A percentile compares a stretch with the other conserved stretches of the same genome.
Conservation (phyloP, 305 asterid species). For the Petunia hybrid region DNA sequence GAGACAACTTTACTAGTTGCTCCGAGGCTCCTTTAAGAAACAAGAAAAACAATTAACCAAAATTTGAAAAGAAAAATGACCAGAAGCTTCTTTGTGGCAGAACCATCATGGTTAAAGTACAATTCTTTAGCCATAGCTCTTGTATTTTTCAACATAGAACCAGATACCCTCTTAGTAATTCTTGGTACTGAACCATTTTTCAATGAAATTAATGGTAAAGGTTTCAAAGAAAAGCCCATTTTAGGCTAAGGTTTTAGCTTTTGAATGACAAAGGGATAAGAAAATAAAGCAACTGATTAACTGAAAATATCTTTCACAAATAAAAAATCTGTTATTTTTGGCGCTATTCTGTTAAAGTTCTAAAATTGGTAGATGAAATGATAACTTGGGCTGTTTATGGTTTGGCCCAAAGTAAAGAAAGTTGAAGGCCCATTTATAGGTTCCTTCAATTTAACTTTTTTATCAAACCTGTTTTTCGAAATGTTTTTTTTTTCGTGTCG, state of each 20-base stretch:
- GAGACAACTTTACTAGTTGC: too few species aligned
- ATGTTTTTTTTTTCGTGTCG: too few species aligned
- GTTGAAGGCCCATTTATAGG: constrained; percentile 19
- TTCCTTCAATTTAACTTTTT: constrained; percentile 10
- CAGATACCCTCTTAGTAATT: constrained; percentile 43
- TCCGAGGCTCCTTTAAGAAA: too few species aligned
- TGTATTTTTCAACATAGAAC: constrained; percentile 41
- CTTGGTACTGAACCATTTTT: constrained; percentile 41
- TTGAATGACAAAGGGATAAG: constrained; percentile 29
- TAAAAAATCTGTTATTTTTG: constrained; percentile 31
- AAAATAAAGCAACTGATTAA: background rate
- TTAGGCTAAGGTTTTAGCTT: background rate
- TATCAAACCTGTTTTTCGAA: too few species aligned
- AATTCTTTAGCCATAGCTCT: constrained; percentile 76
- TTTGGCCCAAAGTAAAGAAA: background rate
- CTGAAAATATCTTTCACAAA: constrained; percentile 28
- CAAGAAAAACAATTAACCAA: too few species aligned
- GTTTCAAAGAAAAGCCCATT: constrained; percentile 56
- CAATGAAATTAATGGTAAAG: constrained; percentile 53
- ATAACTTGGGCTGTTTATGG: background rate
- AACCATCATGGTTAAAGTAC: constrained; percentile 80
- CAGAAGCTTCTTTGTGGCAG: constrained; percentile 73
- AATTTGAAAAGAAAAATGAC: constrained; percentile 45
- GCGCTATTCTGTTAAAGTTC: constrained; percentile 16
- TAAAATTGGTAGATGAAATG: too few species aligned